phyloP scores from a whole-genome alignment of 306 rosid species.

The Spatholobus suberectus region DNA sequence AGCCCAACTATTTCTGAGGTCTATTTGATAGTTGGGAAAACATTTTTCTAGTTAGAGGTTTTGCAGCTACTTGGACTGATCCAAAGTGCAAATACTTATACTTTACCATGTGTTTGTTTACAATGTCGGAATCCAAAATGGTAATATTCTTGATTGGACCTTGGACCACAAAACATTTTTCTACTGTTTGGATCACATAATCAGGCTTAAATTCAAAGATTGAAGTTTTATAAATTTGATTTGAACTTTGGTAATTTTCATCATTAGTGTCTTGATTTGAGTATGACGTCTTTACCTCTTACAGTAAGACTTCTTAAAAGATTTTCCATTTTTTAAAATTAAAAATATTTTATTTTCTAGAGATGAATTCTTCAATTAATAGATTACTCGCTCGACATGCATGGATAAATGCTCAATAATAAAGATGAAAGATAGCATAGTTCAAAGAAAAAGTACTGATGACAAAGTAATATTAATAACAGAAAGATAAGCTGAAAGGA shows the following conservation, averaged over 20 bases:
- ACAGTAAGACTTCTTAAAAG: neutral
- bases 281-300: neutral
- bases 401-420: neutral
- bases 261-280: neutral
- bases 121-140: neutral
- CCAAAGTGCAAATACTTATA: neutral
- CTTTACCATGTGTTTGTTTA: neutral
- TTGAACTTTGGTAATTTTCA: neutral
- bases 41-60: conserved; percentile 4
- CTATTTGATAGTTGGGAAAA: neutral
- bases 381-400: neutral
- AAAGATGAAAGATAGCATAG: neutral
- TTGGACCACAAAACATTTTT: neutral
- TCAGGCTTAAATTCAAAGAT: neutral
- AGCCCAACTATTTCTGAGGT: neutral
- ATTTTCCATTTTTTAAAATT: neutral
- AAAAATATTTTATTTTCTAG: too few species aligned
- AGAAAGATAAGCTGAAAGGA: neutral
- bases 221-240: conserved; percentile 7
- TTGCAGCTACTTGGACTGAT: conserved; percentile 22
- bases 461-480: too few species aligned
- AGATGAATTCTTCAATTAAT: neutral
- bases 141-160: neutral
- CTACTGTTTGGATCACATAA: neutral
- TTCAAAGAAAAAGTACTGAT: neutral